phyloP scores from a whole-genome alignment of 441 rosid species.

The Cnidoscolus chayamansa region DNA sequence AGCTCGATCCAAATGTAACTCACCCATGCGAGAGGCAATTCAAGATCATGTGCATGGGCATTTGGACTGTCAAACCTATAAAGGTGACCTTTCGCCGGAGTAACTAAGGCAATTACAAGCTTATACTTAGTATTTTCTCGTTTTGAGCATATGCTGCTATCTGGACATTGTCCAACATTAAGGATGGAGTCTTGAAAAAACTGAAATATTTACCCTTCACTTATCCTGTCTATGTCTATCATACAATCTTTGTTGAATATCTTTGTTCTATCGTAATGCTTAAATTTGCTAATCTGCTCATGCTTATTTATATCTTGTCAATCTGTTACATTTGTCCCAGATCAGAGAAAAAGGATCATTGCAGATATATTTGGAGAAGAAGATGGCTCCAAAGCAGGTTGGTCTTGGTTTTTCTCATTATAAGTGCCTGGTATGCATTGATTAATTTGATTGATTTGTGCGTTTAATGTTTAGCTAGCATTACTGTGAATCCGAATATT shows the following conservation, averaged over 20 bases:
- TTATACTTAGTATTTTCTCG: background rate
- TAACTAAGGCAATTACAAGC: background rate
- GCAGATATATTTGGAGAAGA: conserved; percentile 23
- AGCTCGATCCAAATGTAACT: conserved; percentile 7
- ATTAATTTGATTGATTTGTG: background rate
- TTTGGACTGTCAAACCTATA: conserved; percentile 4
- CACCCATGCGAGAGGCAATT: conserved; percentile 1
- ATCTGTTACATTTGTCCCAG: conserved; percentile 1
- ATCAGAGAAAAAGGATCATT: conserved; percentile 1
- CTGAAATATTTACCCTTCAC: background rate
- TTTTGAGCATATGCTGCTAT: background rate
- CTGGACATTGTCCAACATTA: background rate
- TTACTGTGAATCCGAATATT: background rate
- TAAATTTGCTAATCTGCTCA: background rate
- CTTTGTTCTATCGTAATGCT: background rate
- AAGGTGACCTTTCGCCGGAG: conserved; percentile 1
- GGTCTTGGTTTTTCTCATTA: background rate
- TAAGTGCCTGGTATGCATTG: background rate
- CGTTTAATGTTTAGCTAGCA: background rate
- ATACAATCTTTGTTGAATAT: background rate
- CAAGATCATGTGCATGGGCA: background rate
- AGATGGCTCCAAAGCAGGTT: conserved; percentile 14
- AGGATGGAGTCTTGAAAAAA: background rate
- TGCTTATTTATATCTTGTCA: background rate
- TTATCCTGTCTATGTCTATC: background rate